phyloP scores from a whole-genome alignment of 805 yeast genomes.

The Wickerhamiella domercqiae region DNA sequence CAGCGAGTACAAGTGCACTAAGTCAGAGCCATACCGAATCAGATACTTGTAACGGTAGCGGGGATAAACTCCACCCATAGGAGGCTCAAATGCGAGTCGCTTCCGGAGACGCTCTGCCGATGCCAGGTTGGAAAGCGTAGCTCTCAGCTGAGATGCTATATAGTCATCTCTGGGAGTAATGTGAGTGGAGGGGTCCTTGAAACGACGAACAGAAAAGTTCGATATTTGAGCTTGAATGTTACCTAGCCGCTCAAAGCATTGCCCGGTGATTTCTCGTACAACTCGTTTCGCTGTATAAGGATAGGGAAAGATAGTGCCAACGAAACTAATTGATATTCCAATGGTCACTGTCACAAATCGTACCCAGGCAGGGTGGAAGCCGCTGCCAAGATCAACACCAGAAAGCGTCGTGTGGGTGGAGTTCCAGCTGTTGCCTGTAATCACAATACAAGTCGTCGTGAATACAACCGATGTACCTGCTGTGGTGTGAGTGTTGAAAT shows the following conservation, averaged over 20 bases:
- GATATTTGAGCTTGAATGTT: conserved; percentile 20
- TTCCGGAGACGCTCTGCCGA: conserved; percentile 14
- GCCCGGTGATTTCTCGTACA: conserved; percentile 20
- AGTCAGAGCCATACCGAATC: conserved; percentile 16
- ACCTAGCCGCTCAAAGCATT: conserved; percentile 17
- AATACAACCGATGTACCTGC: conserved; percentile 22
- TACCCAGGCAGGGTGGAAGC: conserved; percentile 24
- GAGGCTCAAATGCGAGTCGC: conserved; percentile 23
- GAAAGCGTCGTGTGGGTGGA: conserved; percentile 13
- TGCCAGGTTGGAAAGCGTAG: conserved; percentile 11
- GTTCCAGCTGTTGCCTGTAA: conserved; percentile 23
- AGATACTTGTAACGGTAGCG: conserved; percentile 20
- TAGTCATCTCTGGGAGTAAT: conserved; percentile 16
- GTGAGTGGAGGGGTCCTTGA: conserved; percentile 13
- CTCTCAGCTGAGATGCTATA: conserved; percentile 12
- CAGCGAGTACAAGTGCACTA: conserved; percentile 17
- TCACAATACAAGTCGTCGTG: conserved; percentile 19
- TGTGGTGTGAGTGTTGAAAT: conserved; percentile 18
- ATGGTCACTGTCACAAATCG: conserved; percentile 22
- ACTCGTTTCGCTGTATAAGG: conserved; percentile 22
- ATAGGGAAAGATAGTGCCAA: conserved; percentile 22
- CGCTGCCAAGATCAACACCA: conserved; percentile 16
- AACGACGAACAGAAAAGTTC: conserved; percentile 20
- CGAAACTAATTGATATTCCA: conserved; percentile 21
- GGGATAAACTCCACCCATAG: conserved; percentile 24